phyloP scores from a whole-genome alignment of 352 stramenopile genomes.

The Globisporangium parvum region DNA sequence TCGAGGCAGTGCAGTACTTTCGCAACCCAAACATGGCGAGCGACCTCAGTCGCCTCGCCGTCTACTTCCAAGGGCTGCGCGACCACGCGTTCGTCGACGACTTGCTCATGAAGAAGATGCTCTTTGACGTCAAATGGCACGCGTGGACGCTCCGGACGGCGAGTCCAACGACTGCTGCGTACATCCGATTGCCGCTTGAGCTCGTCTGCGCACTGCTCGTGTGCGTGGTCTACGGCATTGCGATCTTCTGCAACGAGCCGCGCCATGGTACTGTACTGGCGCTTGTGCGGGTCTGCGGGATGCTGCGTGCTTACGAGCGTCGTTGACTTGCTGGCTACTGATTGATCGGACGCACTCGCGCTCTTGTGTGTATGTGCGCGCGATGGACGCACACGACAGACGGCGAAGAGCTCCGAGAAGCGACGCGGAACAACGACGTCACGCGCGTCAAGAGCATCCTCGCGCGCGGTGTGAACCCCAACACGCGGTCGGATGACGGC shows the following conservation, averaged over 20 bases:
- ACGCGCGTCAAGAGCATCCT: constrained; percentile 48
- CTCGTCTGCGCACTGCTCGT: constrained; percentile 39
- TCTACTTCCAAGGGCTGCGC: constrained; percentile 30
- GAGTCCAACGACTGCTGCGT: constrained; percentile 20
- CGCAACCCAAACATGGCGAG: constrained; percentile 40
- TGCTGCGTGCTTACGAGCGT: not conserved
- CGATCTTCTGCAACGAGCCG: constrained; percentile 61
- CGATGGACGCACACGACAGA: constrained; percentile 22
- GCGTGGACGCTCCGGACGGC: constrained; percentile 22
- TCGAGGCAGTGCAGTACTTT: constrained; percentile 44
- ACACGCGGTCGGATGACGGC: constrained; percentile 50
- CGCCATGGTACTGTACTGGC: constrained; percentile 39
- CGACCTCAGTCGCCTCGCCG: constrained; percentile 25
- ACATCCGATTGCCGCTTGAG: constrained; percentile 38
- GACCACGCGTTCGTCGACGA: constrained; percentile 24
- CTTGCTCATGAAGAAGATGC: constrained; percentile 18
- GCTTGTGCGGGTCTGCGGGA: not conserved
- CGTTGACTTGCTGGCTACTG: not conserved
- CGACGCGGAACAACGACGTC: constrained; percentile 69
- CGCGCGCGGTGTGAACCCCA: constrained; percentile 46
- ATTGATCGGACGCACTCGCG: not conserved
- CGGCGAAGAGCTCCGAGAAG: constrained; percentile 69
- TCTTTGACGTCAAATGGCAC: constrained; percentile 26
- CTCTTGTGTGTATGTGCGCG: not conserved
- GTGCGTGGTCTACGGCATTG: constrained; percentile 50